Evolutionary conservation across 2,329 filamentous ascomycete species (phyloP).

Genomic region (Trichophyton benhamiae): DNA sequence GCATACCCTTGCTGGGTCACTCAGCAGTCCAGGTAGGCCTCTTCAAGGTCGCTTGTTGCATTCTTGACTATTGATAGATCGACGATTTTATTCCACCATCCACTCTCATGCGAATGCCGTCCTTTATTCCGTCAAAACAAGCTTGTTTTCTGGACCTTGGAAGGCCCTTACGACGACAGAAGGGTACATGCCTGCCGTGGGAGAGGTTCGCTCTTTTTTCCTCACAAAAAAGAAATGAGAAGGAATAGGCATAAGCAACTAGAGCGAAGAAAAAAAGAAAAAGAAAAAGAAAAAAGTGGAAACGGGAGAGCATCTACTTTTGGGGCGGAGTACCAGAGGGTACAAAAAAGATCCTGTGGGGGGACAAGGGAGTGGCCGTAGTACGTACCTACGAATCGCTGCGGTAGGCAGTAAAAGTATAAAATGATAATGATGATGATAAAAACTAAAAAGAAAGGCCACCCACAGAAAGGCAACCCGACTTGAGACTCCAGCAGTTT

Average conservation of each 20-base stretch:
- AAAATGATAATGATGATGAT: too few species aligned
- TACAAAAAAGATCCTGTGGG: constrained; percentile 2
- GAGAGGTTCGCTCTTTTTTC: not conserved
- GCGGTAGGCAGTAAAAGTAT: not conserved
- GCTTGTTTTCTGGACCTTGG: not conserved
- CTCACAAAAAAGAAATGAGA: not conserved
- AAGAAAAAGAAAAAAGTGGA: not conserved
- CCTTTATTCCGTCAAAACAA: not conserved
- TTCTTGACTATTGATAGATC: constrained; percentile 1
- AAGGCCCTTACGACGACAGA: not conserved
- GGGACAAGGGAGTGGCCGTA: not conserved
- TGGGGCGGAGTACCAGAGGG: not conserved
- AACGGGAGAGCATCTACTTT: not conserved
- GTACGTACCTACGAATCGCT: not conserved
- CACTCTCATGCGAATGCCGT: not conserved
- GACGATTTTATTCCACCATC: not conserved
- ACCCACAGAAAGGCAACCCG: not conserved
- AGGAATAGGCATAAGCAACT: not conserved
- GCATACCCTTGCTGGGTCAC: not conserved
- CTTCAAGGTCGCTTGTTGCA: not conserved
- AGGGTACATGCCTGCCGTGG: not conserved
- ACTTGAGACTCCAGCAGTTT: not conserved
- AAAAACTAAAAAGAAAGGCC: not conserved
- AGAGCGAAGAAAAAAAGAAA: not conserved
- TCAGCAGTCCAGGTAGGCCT: not conserved